Base-by-base conservation (phyloP, 306 rosid genomes). In the Dryas drummondii region DNA sequence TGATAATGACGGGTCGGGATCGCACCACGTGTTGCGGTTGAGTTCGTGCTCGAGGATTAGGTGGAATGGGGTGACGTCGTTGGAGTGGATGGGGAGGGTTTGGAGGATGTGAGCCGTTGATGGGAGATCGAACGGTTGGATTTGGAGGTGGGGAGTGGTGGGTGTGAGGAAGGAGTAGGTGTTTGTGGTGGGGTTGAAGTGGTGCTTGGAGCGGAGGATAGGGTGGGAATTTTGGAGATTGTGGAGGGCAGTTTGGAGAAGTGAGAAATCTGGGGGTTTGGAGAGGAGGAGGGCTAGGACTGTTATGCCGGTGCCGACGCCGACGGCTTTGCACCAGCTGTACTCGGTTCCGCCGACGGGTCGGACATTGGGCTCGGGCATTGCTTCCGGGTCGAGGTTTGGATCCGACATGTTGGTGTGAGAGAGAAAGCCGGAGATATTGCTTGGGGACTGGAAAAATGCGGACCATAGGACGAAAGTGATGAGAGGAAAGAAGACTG, bases 291-390 rank as follows among this genome's bases (percentile, higher is more conserved):
- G 84, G 44, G 88, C 87, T 0, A 91, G 78, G 16, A 91, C 98
- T 1, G 98, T 90, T 40, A 85, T 72, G 60, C 98, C 98, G 17
- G 98, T 94, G 82, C 98, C 97, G n/a, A 57, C 11, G 9, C 91
- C 97, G 0, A 88, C 97, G 60, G 96, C 92, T 77, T 68, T 81
- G 91, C 97, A 91, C 98, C 98, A 94, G 81, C 96, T 87, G 91
- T 71, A 81, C 79, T 94, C 98, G 41, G 97, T 94, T 77, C 97
- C 97, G 8, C 98, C 98, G 48, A 85, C 89, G 67, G 84, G 78
- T 51, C 98, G 90, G 62, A 63, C 16, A 4, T 45, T 75, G 46
- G 74, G 13, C 7, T 78, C 84, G 46, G 66, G 26, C 53, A 26
- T 42, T 71, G 75, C 1, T 42, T 17, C 4, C 14, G 75, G 83